A percentile compares a stretch with the other conserved stretches of the same genome.
Evolutionary conservation across 768 basidiomycete genomes (phyloP).

Genomic region (Leccinum broughii): DNA sequence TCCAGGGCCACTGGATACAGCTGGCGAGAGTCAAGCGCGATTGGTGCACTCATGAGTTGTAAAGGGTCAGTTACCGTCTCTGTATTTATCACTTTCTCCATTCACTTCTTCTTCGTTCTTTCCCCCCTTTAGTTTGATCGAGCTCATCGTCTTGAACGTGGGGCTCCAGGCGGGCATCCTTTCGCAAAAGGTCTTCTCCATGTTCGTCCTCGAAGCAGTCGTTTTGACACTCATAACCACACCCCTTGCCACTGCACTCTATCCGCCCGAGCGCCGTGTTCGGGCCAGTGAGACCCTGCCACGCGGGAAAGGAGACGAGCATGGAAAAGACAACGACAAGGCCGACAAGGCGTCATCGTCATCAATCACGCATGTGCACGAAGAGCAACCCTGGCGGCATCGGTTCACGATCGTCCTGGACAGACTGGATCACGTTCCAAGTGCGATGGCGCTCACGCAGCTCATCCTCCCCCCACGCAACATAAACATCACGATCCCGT

Average conservation of each 20-base stretch:
- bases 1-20: conserved; percentile 68
- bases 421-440: conserved; percentile 84
- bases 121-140: conserved; percentile 68
- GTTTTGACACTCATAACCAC: conserved; percentile 86
- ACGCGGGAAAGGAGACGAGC: conserved; percentile 35
- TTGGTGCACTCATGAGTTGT: conserved; percentile 93
- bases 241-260: conserved; percentile 64
- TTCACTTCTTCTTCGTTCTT: conserved; percentile 2
- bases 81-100: neutral
- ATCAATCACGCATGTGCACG: conserved; percentile 6
- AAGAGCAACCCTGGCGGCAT: conserved; percentile 41
- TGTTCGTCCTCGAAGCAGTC: conserved; percentile 90
- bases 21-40: conserved; percentile 78
- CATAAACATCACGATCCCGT: neutral
- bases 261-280: conserved; percentile 60
- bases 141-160: conserved; percentile 95
- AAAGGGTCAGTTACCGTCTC: conserved; percentile 62
- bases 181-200: conserved; percentile 77
- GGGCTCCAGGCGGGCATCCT: conserved; percentile 82
- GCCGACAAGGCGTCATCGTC: conserved; percentile 5
- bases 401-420: conserved; percentile 89
- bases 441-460: conserved; percentile 87
- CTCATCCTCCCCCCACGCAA: conserved; percentile 55
- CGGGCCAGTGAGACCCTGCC: conserved; percentile 37
- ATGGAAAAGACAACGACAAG: conserved; percentile 10